phyloP scores from a whole-genome alignment of 352 stramenopile genomes.

The Globisporangium acanthophoron region DNA sequence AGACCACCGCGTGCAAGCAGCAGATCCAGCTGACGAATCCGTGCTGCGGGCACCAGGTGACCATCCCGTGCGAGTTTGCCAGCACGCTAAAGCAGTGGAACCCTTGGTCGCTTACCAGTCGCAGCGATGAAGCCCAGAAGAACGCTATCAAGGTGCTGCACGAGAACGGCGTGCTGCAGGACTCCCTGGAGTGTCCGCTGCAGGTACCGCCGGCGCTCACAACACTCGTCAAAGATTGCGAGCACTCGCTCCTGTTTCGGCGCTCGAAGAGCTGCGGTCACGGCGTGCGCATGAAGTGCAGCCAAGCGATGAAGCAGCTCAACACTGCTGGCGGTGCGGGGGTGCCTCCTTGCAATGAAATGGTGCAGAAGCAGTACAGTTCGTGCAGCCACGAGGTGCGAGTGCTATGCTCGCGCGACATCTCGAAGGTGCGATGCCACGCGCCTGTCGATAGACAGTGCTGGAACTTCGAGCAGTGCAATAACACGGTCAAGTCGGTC shows the following conservation, averaged over 20 bases:
- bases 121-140: background rate
- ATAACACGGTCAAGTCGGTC: slow-evolving; percentile 20
- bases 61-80: slow-evolving; percentile 26
- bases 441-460: slow-evolving; percentile 34
- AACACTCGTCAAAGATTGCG: slow-evolving; percentile 31
- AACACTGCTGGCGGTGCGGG: slow-evolving; percentile 4
- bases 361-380: slow-evolving; percentile 20
- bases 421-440: slow-evolving; percentile 27
- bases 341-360: slow-evolving; percentile 17
- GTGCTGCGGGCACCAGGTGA: slow-evolving; percentile 39
- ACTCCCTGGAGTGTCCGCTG: slow-evolving; percentile 25
- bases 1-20: slow-evolving; percentile 26
- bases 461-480: slow-evolving; percentile 50
- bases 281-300: slow-evolving; percentile 48
- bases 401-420: slow-evolving; percentile 33
- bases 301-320: slow-evolving; percentile 38
- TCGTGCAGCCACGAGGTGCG: slow-evolving; percentile 36
- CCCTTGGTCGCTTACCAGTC: slow-evolving; percentile 27
- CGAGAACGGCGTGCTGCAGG: slow-evolving; percentile 30
- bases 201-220: slow-evolving; percentile 18
- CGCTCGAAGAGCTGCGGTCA: slow-evolving; percentile 45
- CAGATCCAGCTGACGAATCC: slow-evolving; percentile 23
- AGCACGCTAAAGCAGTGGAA: slow-evolving; percentile 31
- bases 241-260: slow-evolving; percentile 28
- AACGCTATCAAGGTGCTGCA: slow-evolving; percentile 21